These are phyloP conservation scores for Microsporum ferrugineum DNA, from an alignment of 2,329 filamentous ascomycete species.

Conservation along the genomic window DNA sequence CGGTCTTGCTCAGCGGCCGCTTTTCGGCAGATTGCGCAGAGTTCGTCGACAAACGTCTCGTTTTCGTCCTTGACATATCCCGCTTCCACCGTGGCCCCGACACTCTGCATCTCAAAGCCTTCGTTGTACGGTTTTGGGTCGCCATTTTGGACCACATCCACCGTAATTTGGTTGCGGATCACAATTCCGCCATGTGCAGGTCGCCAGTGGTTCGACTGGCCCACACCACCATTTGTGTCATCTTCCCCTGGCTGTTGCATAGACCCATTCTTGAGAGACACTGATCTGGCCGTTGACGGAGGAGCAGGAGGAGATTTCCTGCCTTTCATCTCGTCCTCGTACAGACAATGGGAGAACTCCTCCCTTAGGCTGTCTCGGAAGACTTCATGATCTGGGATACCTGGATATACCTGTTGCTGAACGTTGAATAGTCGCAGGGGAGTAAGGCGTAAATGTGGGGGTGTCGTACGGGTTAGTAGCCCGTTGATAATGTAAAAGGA, in stretches of 20 bases:
- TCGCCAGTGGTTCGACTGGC: not conserved
- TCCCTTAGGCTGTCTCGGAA: conserved; percentile 52
- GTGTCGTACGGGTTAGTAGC: conserved; percentile 45
- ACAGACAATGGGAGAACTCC: conserved; percentile 42
- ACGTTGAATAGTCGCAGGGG: conserved; percentile 55
- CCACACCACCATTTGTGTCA: conserved; percentile 7
- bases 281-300: not conserved
- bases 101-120: conserved; percentile 12
- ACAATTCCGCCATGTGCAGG: conserved; percentile 45
- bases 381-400: conserved; percentile 44
- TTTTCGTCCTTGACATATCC: conserved; percentile 6
- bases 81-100: conserved; percentile 11
- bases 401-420: conserved; percentile 51
- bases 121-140: conserved; percentile 6
- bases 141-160: conserved; percentile 34
- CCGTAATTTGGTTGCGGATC: conserved; percentile 50
- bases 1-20: not conserved
- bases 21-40: conserved; percentile 12
- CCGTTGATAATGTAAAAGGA: conserved; percentile 53
- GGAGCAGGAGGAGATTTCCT: conserved; percentile 11
- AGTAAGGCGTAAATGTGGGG: conserved; percentile 46
- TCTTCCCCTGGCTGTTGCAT: conserved; percentile 13
- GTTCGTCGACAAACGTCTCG: conserved; percentile 14
- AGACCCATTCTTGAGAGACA: conserved; percentile 13
- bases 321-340: not conserved